Evolutionary conservation across 345 rosid genomes (phyloP), one percentile per base, ranked within the genome.

Genomic region (Salix arbutifolia): DNA sequence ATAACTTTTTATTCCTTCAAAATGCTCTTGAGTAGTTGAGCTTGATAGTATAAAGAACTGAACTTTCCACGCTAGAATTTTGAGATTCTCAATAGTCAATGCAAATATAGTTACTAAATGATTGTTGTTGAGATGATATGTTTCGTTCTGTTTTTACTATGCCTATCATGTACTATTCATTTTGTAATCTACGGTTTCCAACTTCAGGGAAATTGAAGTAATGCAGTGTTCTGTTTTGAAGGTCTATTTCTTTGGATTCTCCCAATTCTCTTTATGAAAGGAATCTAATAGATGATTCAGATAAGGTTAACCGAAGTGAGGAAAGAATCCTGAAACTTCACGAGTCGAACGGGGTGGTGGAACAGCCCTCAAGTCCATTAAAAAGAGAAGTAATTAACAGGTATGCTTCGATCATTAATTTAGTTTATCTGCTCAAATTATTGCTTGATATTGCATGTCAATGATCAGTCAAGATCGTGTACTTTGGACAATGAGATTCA

Each of bases 341-440:
- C 12, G 86, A 86, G 65, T 77, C 84, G 14, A 84, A 74, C 66
- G 82, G 68, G 18, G 75, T 79, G 62, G 73, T 74, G 60, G 85
- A 86, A 50, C 87, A 81, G 71, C 19, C 33, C 10, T 81, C 84
- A 61, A 88, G 89, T 77, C 85, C 89, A 73, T 71, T 79, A 69
- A 85, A 85, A 81, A 84, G 83, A 79, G 87, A 88, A 37, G 73
- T 84, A 40, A 76, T 80, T 69, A 81, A 72, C 87, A 86, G 89
- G 89, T 86, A 80, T 26, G 74, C 31, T 56, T 14, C 33, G n/a
- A 11, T 80, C 35, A 42, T 50, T 35, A 25, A 8, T 37, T 79
- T 35, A 19, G 33, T 23, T 37, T n/a, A 40, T 7, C 12, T 6
- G 25, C 33, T 28, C 10, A 62, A n/a, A 38, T 71, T 23, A n/a